These are phyloP conservation scores for Iris pallida DNA, from an alignment of 116 monocot species.

Conservation along the genomic window DNA sequence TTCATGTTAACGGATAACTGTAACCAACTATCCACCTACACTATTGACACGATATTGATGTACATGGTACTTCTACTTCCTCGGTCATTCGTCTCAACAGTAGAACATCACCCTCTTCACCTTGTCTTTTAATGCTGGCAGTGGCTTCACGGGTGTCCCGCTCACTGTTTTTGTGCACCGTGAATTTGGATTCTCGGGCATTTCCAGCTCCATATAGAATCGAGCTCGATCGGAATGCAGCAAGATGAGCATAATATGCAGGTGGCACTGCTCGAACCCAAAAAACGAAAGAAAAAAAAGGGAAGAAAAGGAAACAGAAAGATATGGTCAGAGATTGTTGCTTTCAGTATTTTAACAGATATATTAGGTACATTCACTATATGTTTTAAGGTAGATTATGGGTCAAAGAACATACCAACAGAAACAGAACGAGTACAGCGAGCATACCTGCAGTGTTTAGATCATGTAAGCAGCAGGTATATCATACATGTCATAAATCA, in stretches of 20 bases:
- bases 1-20: too few species aligned
- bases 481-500: not conserved
- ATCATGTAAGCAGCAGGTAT: not conserved
- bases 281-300: not conserved
- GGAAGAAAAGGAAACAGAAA: not conserved
- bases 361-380: too few species aligned
- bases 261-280: slow-evolving; percentile 44
- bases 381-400: not conserved
- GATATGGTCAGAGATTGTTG: too few species aligned
- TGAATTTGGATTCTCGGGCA: slow-evolving; percentile 15
- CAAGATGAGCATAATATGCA: slow-evolving; percentile 71
- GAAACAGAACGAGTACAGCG: slow-evolving; percentile 85
- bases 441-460: slow-evolving; percentile 50
- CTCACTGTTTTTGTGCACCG: slow-evolving; percentile 18
- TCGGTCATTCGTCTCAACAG: slow-evolving; percentile 27
- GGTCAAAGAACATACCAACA: slow-evolving; percentile 45
- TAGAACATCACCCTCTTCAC: slow-evolving; percentile 80
- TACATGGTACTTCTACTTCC: not conserved
- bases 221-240: slow-evolving; percentile 73
- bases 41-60: not conserved
- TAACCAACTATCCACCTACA: too few species aligned
- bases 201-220: slow-evolving; percentile 57
- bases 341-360: too few species aligned
- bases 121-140: slow-evolving; percentile 69
- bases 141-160: slow-evolving; percentile 45